Evolutionary conservation across 2,329 filamentous ascomycete genomes (phyloP), one percentile per base, ranked within the genome.

Genomic region (Ploettnerulaceae sp.): DNA sequence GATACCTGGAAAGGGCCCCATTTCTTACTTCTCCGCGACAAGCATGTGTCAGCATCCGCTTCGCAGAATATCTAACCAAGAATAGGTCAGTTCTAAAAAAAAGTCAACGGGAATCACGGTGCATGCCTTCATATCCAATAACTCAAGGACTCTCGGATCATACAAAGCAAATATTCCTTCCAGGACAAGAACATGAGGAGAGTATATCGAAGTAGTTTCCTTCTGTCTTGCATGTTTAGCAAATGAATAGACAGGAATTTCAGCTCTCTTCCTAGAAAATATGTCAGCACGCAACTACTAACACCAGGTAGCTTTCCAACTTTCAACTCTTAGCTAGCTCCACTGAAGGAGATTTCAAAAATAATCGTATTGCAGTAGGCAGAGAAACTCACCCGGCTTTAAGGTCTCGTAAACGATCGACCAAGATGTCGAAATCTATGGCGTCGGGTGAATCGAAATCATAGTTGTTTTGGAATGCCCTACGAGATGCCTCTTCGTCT

Each of bases 131-230:
- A 97, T 86, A 66, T 98, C 93, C 53, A 97, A 71, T 55, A 98
- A 71, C 14, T 94, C 86, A 49, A 93, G 70, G 4, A 98, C 84
- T 49, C 91, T 79, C 18, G 79, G 80, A 62, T 98, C 93, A 62
- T 96, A 89, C 9, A 98, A 72, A 6, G 93, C 93, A 67, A 98
- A 88, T 22, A 98, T 98, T 15, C 93, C 93, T 71, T 98, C 93
- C 11, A 98, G 70, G 36, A 98, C 89, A 20, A 98, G 73, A 18
- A 98, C 93, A 67, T 95, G 93, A 1, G 93, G 93, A 4, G 93
- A 97, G 65, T 98, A 98, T 51, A 98, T 88, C 1, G 86, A 84
- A 0, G 86, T 94, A 0, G 89, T 95, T 55, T 86, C 75, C 8
- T 83, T 74, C 37, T 90, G 66, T 37, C 93, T 81, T 52, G 87